These are phyloP conservation scores for Acanthochlamys bracteata DNA, from an alignment of 106 monocot species.

Conservation along the genomic window DNA sequence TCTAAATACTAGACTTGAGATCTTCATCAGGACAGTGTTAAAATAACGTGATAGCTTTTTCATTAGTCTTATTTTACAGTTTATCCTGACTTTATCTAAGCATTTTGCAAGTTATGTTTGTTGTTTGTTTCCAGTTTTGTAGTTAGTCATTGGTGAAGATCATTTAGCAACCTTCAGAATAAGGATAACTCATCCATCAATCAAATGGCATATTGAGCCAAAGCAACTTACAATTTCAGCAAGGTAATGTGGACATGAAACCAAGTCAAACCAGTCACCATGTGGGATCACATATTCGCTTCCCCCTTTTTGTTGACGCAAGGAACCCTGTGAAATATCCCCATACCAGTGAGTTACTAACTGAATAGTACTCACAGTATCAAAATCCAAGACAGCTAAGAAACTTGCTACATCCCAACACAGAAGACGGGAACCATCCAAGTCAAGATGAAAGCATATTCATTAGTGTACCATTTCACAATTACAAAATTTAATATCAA, in stretches of 20 bases:
- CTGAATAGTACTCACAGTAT: not conserved
- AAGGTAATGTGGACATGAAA: conserved; percentile 88
- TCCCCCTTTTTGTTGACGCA: conserved; percentile 46
- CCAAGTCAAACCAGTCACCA: conserved; percentile 91
- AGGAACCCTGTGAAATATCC: conserved; percentile 53
- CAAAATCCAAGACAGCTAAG: not conserved
- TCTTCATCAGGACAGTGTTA: no score
- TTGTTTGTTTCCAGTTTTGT: not conserved
- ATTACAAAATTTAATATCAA: no score
- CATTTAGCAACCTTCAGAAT: not conserved
- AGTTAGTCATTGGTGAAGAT: not conserved
- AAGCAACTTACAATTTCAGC: conserved; percentile 77
- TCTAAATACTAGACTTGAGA: no score
- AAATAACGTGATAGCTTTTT: no score
- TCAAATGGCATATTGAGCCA: not conserved
- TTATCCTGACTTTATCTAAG: no score
- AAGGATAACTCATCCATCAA: not conserved
- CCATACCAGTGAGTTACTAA: no score
- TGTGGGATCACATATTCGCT: conserved; percentile 72
- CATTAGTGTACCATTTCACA: no score
- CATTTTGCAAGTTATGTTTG: no score
- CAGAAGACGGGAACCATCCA: no score
- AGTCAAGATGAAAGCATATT: no score
- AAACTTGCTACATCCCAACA: not conserved
- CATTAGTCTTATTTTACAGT: no score